Evolutionary conservation across 257 asterid species (phyloP), one percentile per base, ranked within the genome.

Genomic region (Lithospermum erythrorhizon): DNA sequence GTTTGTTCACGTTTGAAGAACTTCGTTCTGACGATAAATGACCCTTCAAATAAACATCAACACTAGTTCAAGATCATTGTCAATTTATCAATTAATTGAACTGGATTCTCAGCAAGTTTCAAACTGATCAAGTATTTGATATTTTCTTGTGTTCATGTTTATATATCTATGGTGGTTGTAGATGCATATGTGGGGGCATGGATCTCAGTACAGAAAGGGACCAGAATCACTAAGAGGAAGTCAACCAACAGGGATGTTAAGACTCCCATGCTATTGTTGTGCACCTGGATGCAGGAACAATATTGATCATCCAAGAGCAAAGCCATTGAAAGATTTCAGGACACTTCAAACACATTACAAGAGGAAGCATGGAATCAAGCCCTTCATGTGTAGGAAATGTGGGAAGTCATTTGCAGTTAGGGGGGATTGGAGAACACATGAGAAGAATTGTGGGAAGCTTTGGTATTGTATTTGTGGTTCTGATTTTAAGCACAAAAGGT

Each of bases 101-200:
- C 32, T 27, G 6, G 5, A 27, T 27, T 27, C 6, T 27, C 6
- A 2, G 0, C 32, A 27, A 1, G 32, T 27, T 27, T 27, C 32
- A 0, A 27, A 27, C 6, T 3, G 32, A 27, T 27, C 6, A 3
- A 27, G 4, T 5, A 25, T 25, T 27, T 27, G 32, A 27, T 27
- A 27, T 27, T 27, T 27, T 27, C 6, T 8, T 35, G 37, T 35
- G 9, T 35, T 2, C 32, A 27, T 27, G 32, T 27, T 27, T 27
- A 64, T 49, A 55, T 69, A 51, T 70, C 64, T 58, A 73, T 49
- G 24, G 48, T 49, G 37, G 61, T 0, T 59, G 45, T 77, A 89
- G 97, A 89, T 89, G 97, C 97, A 89, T 55, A 89, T 87, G 97
- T 89, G 97, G 97, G 97, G 97, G n/a, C 97, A 89, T 70, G 97